Conservation (phyloP, 2,329 filamentous ascomycete genomes). For the Calycina marina region DNA sequence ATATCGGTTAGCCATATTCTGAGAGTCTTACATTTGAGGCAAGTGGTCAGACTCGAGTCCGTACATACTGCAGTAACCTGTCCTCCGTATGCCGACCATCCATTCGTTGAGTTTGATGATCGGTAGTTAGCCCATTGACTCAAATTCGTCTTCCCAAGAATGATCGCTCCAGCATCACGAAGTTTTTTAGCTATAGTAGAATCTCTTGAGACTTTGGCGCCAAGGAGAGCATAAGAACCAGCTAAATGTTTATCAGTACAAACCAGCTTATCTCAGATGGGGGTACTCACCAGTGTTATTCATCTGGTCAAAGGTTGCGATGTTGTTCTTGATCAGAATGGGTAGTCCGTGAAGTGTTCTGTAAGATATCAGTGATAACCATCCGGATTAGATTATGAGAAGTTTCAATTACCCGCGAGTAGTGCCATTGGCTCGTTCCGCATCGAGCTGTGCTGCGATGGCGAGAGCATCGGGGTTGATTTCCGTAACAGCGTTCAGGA, state of each 20-base stretch:
- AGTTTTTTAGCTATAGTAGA: slow-evolving; percentile 6
- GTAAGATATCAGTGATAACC: not conserved
- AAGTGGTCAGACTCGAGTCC: too few species aligned
- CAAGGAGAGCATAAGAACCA: not conserved
- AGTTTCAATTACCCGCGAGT: slow-evolving; percentile 6
- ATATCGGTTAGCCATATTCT: too few species aligned
- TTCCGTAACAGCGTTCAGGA: slow-evolving; percentile 8
- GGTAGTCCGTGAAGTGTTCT: slow-evolving; percentile 39
- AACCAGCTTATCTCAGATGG: not conserved
- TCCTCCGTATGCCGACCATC: slow-evolving; percentile 49
- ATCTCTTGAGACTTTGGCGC: slow-evolving; percentile 2
- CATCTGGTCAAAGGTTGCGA: slow-evolving; percentile 40
- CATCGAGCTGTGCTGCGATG: slow-evolving; percentile 12
- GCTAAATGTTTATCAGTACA: slow-evolving; percentile 1
- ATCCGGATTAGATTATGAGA: slow-evolving; percentile 18
- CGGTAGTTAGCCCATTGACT: slow-evolving; percentile 42
- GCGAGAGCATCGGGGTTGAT: slow-evolving; percentile 14
- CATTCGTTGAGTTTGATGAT: slow-evolving; percentile 39
- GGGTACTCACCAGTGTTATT: slow-evolving; percentile 23
- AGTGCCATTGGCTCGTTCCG: slow-evolving; percentile 8
- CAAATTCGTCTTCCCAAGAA: slow-evolving; percentile 24
- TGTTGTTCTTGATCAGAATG: slow-evolving; percentile 44
- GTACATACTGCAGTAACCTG: too few species aligned
- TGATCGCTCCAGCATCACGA: slow-evolving; percentile 8
- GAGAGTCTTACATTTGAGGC: too few species aligned